Conservation (phyloP, 2,329 filamentous ascomycete species). For the Whalleya microplaca region DNA sequence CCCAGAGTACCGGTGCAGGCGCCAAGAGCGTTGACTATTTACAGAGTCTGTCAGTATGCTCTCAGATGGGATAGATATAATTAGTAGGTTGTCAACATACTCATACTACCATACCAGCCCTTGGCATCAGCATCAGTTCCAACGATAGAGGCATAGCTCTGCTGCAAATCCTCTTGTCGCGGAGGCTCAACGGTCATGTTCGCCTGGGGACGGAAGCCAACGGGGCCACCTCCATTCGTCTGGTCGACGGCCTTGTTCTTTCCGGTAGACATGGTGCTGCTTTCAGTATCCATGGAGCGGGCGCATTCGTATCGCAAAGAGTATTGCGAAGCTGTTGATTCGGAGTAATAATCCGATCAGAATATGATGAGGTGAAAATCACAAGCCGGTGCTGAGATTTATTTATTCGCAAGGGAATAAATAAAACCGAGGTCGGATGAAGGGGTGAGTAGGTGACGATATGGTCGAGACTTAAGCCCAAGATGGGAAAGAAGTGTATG, state of each 20-base stretch:
- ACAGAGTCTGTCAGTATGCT: constrained; percentile 38
- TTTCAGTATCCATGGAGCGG: constrained; percentile 18
- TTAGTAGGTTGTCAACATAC: constrained; percentile 9
- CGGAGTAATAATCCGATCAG: background rate
- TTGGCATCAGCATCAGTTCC: constrained; percentile 70
- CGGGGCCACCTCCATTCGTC: constrained; percentile 22
- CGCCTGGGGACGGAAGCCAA: constrained; percentile 54
- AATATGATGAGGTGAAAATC: no score
- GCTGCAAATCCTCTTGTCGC: constrained; percentile 80
- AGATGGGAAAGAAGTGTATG: no score
- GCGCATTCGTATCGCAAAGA: background rate
- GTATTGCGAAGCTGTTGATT: background rate
- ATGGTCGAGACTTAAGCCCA: no score
- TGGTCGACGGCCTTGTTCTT: constrained; percentile 29
- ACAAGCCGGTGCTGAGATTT: no score
- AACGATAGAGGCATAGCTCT: constrained; percentile 71
- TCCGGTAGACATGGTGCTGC: constrained; percentile 11
- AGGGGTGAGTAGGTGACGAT: no score
- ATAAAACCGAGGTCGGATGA: no score
- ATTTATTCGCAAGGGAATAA: no score
- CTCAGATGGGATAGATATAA: background rate
- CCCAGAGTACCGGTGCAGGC: constrained; percentile 75
- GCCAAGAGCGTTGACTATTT: constrained; percentile 69
- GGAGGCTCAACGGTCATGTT: constrained; percentile 79
- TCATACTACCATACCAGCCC: constrained; percentile 87